These are phyloP conservation scores for Kondoa subrosea DNA, from an alignment of 768 basidiomycete genomes.

Conservation along the genomic window DNA sequence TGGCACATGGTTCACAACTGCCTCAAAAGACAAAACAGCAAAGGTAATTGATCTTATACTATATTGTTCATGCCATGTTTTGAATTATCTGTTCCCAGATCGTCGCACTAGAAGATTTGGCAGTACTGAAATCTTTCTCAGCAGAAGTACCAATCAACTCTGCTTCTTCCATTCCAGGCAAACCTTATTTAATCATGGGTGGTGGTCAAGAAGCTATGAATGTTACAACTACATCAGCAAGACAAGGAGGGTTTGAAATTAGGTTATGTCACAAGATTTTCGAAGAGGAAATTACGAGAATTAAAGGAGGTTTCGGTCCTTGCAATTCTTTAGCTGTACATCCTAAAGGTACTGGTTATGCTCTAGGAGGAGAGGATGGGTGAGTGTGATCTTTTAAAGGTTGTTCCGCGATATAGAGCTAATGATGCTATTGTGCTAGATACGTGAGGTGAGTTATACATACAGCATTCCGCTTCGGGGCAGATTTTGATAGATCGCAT, in stretches of 20 bases:
- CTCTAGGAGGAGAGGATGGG: constrained; percentile 92
- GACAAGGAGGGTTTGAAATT: constrained; percentile 95
- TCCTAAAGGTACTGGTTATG: constrained; percentile 69
- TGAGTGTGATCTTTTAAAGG: constrained; percentile 39
- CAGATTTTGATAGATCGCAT: too few relatives aligned
- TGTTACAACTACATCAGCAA: constrained; percentile 81
- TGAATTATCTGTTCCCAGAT: constrained; percentile 43
- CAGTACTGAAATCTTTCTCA: constrained; percentile 68
- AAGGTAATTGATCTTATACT: constrained; percentile 42
- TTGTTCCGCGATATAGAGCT: constrained; percentile 9
- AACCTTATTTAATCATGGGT: constrained; percentile 69
- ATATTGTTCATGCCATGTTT: not conserved
- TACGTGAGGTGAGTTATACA: constrained; percentile 23
- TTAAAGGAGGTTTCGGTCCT: constrained; percentile 93
- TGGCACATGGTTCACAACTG: constrained; percentile 84
- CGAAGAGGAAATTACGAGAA: constrained; percentile 64
- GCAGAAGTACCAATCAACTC: constrained; percentile 80
- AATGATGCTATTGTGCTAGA: not conserved
- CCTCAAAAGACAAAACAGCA: constrained; percentile 91
- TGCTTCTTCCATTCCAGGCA: constrained; percentile 63
- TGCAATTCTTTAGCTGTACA: constrained; percentile 96
- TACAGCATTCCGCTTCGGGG: too few relatives aligned
- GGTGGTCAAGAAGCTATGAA: constrained; percentile 97
- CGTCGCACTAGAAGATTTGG: constrained; percentile 73
- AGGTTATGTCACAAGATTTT: constrained; percentile 69